phyloP scores from a whole-genome alignment of 176 grass and related monocot genomes.

The Echinochloa phyllopogon region DNA sequence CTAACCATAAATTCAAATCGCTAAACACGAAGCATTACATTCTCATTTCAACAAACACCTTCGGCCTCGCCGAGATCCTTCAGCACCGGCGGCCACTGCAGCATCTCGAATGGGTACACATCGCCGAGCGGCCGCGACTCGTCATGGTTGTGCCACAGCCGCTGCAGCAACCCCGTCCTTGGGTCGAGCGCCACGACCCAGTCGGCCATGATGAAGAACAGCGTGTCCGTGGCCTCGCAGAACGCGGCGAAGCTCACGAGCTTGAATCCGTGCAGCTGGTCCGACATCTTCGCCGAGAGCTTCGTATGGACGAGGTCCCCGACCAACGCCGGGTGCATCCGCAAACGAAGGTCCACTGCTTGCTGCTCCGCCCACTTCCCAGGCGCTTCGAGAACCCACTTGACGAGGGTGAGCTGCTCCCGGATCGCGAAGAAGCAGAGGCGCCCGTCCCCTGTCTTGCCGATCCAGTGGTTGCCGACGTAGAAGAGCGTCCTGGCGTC shows the following conservation, averaged over 20 bases:
- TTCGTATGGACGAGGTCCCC: conserved; percentile 36
- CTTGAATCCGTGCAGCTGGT: conserved; percentile 51
- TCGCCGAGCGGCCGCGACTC: conserved; percentile 27
- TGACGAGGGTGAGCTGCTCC: conserved; percentile 30
- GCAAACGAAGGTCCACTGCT: conserved; percentile 21
- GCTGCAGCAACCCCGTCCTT: conserved; percentile 36
- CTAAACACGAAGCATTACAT: background rate
- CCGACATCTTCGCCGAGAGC: conserved; percentile 55
- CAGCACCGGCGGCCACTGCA: conserved; percentile 56
- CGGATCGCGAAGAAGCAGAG: conserved; percentile 59
- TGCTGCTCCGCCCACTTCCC: conserved; percentile 46
- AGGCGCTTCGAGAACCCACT: conserved; percentile 26
- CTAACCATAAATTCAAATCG: background rate
- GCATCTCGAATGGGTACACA: conserved; percentile 62
- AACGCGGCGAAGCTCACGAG: conserved; percentile 59
- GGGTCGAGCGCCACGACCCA: conserved; percentile 52
- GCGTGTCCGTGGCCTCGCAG: conserved; percentile 45
- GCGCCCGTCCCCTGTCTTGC: conserved; percentile 40
- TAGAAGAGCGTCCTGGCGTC: background rate
- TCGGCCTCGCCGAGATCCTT: background rate
- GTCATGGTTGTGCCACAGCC: conserved; percentile 50
- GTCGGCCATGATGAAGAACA: conserved; percentile 67
- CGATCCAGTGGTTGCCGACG: conserved; percentile 56
- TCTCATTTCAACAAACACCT: conserved; percentile 14
- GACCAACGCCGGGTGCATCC: conserved; percentile 35